phyloP scores from a whole-genome alignment of 2,329 filamentous ascomycete species.

The Sphaerulina vaccinii region DNA sequence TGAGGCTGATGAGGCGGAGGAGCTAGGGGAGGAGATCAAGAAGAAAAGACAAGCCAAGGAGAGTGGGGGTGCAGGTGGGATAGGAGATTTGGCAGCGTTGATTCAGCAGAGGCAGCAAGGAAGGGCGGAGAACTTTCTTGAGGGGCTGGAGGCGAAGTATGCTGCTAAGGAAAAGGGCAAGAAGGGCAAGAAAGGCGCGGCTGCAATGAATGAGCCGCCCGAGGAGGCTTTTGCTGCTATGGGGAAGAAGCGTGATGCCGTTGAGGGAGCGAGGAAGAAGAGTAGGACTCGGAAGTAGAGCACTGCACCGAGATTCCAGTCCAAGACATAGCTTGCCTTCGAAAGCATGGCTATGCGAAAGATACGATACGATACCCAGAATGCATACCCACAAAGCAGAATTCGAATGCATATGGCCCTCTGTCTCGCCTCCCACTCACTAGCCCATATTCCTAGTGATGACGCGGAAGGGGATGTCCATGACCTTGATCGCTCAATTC shows the following conservation, averaged over 20 bases:
- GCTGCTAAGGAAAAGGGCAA: constrained; percentile 48
- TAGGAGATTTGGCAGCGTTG: constrained; percentile 64
- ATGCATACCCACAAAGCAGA: too few relatives aligned
- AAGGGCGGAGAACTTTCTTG: constrained; percentile 62
- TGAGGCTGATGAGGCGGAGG: constrained; percentile 62
- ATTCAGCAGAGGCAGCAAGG: constrained; percentile 70
- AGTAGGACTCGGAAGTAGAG: constrained; percentile 2
- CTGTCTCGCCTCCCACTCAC: too few relatives aligned
- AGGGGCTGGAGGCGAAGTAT: constrained; percentile 76
- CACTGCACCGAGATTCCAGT: too few relatives aligned
- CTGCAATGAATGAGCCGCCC: constrained; percentile 53
- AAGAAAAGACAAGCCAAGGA: constrained; percentile 49
- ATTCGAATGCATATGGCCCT: too few relatives aligned
- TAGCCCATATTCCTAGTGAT: too few relatives aligned
- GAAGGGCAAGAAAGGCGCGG: constrained; percentile 54
- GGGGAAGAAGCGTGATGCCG: constrained; percentile 31
- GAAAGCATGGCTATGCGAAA: too few relatives aligned
- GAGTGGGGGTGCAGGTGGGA: constrained; percentile 24
- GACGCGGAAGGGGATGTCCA: too few relatives aligned
- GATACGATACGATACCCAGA: too few relatives aligned
- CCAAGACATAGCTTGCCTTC: too few relatives aligned
- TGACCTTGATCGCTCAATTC: too few relatives aligned
- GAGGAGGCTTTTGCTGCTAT: constrained; percentile 61
- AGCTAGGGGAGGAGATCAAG: constrained; percentile 72
- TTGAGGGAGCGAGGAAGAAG: constrained; percentile 8